These are phyloP conservation scores for Choiromyces venosus DNA, from an alignment of 495 filamentous ascomycete species.

Conservation along the genomic window DNA sequence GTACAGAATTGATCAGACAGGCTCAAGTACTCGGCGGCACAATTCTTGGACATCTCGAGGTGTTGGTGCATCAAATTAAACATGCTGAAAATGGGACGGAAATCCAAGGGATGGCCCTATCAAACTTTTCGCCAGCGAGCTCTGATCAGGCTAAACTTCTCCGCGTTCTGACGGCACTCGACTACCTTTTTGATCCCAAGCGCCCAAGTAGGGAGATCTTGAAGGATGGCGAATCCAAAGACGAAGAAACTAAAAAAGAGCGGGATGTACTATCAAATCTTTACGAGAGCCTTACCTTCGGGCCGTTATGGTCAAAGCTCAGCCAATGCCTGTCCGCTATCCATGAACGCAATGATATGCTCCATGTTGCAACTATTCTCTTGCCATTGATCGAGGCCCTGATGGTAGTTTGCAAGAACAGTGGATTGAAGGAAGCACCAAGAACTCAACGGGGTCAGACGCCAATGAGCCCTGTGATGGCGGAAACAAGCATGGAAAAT, in stretches of 20 bases:
- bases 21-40: constrained; percentile 76
- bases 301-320: constrained; percentile 85
- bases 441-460: constrained; percentile 47
- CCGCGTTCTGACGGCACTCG: constrained; percentile 87
- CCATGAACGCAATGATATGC: constrained; percentile 82
- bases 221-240: constrained; percentile 52
- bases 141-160: constrained; percentile 94
- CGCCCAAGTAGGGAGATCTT: constrained; percentile 52
- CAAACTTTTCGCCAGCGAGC: constrained; percentile 90
- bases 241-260: constrained; percentile 53
- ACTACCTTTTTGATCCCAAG: constrained; percentile 84
- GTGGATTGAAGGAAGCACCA: constrained; percentile 65
- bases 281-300: constrained; percentile 86
- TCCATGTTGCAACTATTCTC: constrained; percentile 93
- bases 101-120: constrained; percentile 85
- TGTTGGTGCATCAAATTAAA: constrained; percentile 79
- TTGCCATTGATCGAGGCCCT: constrained; percentile 88
- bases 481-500: constrained; percentile 74
- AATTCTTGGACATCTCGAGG: constrained; percentile 77
- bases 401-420: constrained; percentile 99
- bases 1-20: constrained; percentile 78
- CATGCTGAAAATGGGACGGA: constrained; percentile 83
- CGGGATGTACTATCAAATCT: constrained; percentile 79
- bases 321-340: constrained; percentile 85
- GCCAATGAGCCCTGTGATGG: constrained; percentile 57